These are phyloP conservation scores for Tricholoma flavovirens DNA, from an alignment of 768 basidiomycete species.

Conservation along the genomic window DNA sequence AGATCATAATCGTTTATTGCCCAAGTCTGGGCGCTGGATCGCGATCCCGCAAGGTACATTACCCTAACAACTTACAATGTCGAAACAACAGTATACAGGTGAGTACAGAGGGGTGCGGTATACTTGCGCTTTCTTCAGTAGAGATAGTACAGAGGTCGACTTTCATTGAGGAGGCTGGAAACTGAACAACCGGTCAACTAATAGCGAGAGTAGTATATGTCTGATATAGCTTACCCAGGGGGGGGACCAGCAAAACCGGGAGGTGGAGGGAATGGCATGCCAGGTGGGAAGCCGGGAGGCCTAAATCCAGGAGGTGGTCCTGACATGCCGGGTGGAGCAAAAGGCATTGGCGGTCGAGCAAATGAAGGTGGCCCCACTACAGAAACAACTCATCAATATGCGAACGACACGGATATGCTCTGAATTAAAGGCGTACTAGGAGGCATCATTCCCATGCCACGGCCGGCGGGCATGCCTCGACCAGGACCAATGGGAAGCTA, in stretches of 20 bases:
- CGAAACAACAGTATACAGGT: slow-evolving; percentile 8
- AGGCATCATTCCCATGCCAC: slow-evolving; percentile 95
- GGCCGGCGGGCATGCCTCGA: slow-evolving; percentile 91
- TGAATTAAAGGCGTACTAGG: slow-evolving; percentile 48
- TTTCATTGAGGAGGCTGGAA: slow-evolving; percentile 47
- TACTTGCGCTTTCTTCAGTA: slow-evolving; percentile 12
- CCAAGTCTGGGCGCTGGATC: slow-evolving; percentile 2
- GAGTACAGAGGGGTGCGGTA: slow-evolving; percentile 7
- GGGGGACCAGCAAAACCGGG: slow-evolving; percentile 79
- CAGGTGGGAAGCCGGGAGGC: slow-evolving; percentile 78
- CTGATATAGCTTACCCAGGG: slow-evolving; percentile 57
- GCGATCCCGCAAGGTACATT: slow-evolving; percentile 8
- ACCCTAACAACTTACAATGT: slow-evolving; percentile 11
- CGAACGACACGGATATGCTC: neutral
- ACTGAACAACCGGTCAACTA: slow-evolving; percentile 21
- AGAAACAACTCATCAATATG: slow-evolving; percentile 13
- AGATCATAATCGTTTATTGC: slow-evolving; percentile 6
- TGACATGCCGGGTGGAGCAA: slow-evolving; percentile 73
- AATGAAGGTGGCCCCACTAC: slow-evolving; percentile 57
- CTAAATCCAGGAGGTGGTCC: slow-evolving; percentile 84
- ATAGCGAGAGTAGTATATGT: slow-evolving; percentile 5
- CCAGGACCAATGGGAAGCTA: slow-evolving; percentile 88
- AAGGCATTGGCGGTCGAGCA: slow-evolving; percentile 65
- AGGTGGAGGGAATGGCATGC: slow-evolving; percentile 75
- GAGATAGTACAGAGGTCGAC: neutral